Evolutionary conservation across 192 early-diverging fungal species (phyloP).

Genomic region (Mortierella antarctica): DNA sequence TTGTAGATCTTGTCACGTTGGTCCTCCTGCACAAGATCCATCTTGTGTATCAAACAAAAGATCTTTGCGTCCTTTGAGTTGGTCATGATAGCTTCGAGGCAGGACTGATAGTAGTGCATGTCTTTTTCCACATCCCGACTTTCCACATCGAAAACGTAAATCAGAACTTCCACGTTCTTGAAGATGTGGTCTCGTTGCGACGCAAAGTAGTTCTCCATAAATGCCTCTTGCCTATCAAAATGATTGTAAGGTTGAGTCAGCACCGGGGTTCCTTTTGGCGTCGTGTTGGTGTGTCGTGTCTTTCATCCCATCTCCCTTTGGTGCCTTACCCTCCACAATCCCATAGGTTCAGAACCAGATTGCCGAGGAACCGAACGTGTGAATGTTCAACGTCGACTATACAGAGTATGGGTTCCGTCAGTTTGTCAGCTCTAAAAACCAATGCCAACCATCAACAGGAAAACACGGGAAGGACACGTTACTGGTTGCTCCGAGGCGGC

Average conservation of each 20-base stretch:
- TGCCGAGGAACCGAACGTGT: conserved; percentile 94
- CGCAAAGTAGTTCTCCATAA: conserved; percentile 97
- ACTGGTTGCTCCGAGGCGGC: conserved; percentile 96
- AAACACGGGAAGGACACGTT: conserved; percentile 13
- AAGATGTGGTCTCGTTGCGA: conserved; percentile 95
- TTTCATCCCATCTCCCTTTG: not conserved
- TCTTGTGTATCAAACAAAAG: conserved; percentile 98
- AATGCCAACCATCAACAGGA: not conserved
- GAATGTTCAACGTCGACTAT: conserved; percentile 97
- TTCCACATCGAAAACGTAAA: conserved; percentile 98
- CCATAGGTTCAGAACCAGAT: conserved; percentile 97
- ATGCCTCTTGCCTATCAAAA: conserved; percentile 82
- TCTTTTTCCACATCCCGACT: conserved; percentile 91
- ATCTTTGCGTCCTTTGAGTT: conserved; percentile 92
- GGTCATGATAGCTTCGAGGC: conserved; percentile 81
- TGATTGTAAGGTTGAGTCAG: not conserved
- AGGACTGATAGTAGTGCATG: conserved; percentile 90
- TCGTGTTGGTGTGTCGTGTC: not conserved
- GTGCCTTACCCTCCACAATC: conserved; percentile 83
- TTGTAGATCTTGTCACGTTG: conserved; percentile 79
- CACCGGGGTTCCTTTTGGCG: not conserved
- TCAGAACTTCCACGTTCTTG: conserved; percentile 98
- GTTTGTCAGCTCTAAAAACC: not conserved
- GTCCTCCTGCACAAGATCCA: conserved; percentile 91
- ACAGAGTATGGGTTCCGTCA: not conserved